Evolutionary conservation across 202 grass and related monocot species (phyloP), one percentile per base, ranked within the genome.

Genomic region (Carex arenaria): DNA sequence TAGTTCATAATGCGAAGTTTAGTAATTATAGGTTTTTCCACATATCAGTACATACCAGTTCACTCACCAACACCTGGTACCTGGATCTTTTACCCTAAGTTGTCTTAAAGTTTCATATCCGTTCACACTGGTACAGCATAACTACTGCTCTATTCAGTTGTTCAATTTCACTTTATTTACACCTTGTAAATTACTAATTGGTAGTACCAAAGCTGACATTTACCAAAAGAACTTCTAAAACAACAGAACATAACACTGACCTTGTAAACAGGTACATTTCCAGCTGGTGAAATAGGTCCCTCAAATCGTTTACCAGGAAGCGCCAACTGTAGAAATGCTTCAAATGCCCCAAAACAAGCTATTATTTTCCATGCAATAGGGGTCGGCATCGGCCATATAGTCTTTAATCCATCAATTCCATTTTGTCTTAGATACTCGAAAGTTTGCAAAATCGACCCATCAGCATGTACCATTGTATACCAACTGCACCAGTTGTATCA

Each of bases 401-500:
- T 69, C 65, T 88, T 95, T 42, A 99, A 81, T 66, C 96, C 96
- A 79, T 99, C 84, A 69, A 84, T 8, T 13, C 93, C 93, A 85
- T 85, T 68, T 69, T 88, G 80, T 85, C 85, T 86, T 42, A 99
- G 88, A 87, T 92, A 91, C 78, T 92, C 86, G 59, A 88, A 99
- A 45, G 91, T 95, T 82, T 38, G 79, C 89, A 89, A 2, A 53
- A 95, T 86, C 2, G 96, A 99, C 53, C 96, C 96, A 86, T 99
- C 93, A 36, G 93, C 89, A 87, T 92, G 89, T 80, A 92, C 96
- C 93, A 99, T 89, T 3, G 96, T 99, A 85, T 95, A 95, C 96
- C 96, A 99, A 83, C 96, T 99, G 91, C 79, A 64, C 14, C 72
- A 59, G 2, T 57, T 57, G 72, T 57, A 60, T 42, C 31, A 30